Evolutionary conservation across 1,139 yeast genomes (phyloP).

Genomic region (Petasospora fabianii): DNA sequence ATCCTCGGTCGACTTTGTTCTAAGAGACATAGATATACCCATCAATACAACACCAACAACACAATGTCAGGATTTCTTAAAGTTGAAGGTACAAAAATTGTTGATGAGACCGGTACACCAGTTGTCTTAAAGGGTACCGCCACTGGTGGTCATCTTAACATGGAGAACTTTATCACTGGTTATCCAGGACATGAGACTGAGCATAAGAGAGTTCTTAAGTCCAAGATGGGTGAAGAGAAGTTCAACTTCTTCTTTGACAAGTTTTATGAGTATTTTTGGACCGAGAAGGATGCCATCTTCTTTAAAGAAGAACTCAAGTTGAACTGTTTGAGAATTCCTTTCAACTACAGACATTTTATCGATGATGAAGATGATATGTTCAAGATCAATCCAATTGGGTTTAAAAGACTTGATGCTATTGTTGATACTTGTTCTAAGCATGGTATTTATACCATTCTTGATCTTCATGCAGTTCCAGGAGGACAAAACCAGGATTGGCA

Average conservation of each 20-base stretch:
- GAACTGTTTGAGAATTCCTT: conserved; percentile 23
- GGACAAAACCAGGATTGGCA: conserved; percentile 27
- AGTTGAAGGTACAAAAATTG: conserved; percentile 25
- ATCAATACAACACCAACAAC: neutral
- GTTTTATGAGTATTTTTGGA: conserved; percentile 26
- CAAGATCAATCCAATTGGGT: conserved; percentile 23
- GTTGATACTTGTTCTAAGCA: conserved; percentile 20
- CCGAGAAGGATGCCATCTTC: conserved; percentile 24
- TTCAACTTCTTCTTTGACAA: conserved; percentile 24
- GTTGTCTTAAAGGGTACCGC: conserved; percentile 25
- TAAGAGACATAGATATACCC: too few species aligned
- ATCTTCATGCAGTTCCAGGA: conserved; percentile 23
- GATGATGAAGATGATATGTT: conserved; percentile 23
- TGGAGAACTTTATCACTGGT: conserved; percentile 27
- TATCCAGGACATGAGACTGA: conserved; percentile 25
- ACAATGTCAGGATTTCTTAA: conserved; percentile 15
- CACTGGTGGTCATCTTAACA: conserved; percentile 24
- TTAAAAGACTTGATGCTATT: conserved; percentile 18
- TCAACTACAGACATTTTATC: conserved; percentile 24
- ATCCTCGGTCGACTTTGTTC: too few species aligned
- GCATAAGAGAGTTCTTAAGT: conserved; percentile 20
- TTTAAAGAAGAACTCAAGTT: conserved; percentile 21
- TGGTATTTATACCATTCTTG: conserved; percentile 23
- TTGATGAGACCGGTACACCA: conserved; percentile 16
- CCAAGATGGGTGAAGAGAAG: conserved; percentile 23